These are phyloP conservation scores for Candida nitratophila DNA, from an alignment of 805 yeast species.

Conservation along the genomic window DNA sequence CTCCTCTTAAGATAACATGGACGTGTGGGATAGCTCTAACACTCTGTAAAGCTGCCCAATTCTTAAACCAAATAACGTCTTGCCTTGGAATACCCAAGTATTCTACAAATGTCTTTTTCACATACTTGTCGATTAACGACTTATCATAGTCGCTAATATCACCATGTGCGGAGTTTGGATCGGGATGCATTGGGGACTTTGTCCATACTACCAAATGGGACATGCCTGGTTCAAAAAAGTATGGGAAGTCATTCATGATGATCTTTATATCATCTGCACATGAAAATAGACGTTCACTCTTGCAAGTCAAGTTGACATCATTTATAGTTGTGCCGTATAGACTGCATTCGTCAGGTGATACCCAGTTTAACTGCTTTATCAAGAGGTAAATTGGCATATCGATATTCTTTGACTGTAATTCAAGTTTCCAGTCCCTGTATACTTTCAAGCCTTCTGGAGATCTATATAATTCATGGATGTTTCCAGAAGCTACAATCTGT, in stretches of 20 bases:
- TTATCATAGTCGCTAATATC: slow-evolving; percentile 40
- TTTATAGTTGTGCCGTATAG: slow-evolving; percentile 4
- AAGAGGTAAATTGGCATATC: slow-evolving; percentile 45
- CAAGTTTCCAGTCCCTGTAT: slow-evolving; percentile 40
- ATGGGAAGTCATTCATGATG: slow-evolving; percentile 58
- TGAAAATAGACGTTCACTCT: slow-evolving; percentile 34
- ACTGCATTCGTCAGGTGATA: slow-evolving; percentile 19
- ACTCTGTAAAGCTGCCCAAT: slow-evolving; percentile 65
- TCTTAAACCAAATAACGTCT: slow-evolving; percentile 59
- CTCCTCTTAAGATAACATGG: slow-evolving; percentile 52
- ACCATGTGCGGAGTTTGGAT: slow-evolving; percentile 41
- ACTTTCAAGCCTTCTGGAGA: slow-evolving; percentile 32
- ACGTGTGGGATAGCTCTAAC: slow-evolving; percentile 60
- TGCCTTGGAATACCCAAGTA: slow-evolving; percentile 32
- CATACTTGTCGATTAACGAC: slow-evolving; percentile 33
- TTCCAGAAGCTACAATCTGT: slow-evolving; percentile 31
- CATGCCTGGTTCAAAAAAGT: slow-evolving; percentile 45
- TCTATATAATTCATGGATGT: slow-evolving; percentile 43
- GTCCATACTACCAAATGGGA: slow-evolving; percentile 65
- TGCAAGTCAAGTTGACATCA: slow-evolving; percentile 15
- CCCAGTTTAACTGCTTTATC: slow-evolving; percentile 45
- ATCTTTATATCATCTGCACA: slow-evolving; percentile 37
- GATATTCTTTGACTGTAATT: slow-evolving; percentile 26
- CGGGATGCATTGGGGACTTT: slow-evolving; percentile 47
- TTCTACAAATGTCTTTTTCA: slow-evolving; percentile 42